Conservation (phyloP, 192 early-diverging fungal species). For the Linderina pennispora region DNA sequence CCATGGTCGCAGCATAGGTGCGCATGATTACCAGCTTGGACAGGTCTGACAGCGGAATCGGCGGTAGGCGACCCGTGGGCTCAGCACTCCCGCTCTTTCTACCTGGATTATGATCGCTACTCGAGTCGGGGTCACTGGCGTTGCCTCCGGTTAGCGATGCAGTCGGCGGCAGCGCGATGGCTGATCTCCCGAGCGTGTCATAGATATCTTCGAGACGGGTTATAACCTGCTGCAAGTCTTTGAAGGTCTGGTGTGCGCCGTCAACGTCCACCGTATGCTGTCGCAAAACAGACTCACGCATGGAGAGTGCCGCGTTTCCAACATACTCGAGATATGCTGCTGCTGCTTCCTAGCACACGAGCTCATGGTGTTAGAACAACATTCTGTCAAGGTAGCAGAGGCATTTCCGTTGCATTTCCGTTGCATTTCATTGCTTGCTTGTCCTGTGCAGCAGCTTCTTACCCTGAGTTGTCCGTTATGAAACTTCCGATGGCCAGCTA, state of each 20-base stretch:
- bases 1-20: not conserved
- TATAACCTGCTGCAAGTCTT: not conserved
- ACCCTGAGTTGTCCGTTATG: not conserved
- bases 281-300: not conserved
- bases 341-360: not conserved
- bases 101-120: too few relatives aligned
- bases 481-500: not conserved
- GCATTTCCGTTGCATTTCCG: too few relatives aligned
- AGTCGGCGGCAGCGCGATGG: not conserved
- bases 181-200: not conserved
- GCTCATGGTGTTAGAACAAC: too few relatives aligned
- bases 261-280: not conserved
- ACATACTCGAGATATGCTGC: not conserved
- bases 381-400: too few relatives aligned
- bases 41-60: not conserved
- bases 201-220: not conserved
- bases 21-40: not conserved
- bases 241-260: not conserved
- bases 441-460: too few relatives aligned
- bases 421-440: too few relatives aligned
- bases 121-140: too few relatives aligned
- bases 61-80: not conserved
- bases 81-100: too few relatives aligned
- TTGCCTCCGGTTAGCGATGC: too few relatives aligned
- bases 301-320: not conserved